Percentiles rank a stretch among this genome's conserved stretches.
Conservation (phyloP, 805 yeast species). For the Zygosaccharomyces lentus region DNA sequence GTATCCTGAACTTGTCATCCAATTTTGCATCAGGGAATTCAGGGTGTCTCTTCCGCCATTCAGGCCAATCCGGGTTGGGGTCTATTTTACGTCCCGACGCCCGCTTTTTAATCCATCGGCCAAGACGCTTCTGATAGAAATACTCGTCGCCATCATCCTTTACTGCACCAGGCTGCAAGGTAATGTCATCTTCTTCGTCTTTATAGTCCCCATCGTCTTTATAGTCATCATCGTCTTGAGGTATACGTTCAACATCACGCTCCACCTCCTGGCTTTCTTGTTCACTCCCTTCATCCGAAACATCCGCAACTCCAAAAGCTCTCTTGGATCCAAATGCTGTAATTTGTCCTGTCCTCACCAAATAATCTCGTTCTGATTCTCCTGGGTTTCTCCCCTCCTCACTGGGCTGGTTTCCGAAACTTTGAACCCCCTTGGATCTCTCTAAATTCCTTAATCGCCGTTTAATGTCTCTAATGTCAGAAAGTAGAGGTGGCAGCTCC, state of each 20-base stretch:
- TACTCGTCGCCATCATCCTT: slow-evolving; percentile 79
- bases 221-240: slow-evolving; percentile 20
- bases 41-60: slow-evolving; percentile 79
- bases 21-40: slow-evolving; percentile 66
- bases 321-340: slow-evolving; percentile 83
- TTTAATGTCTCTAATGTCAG: slow-evolving; percentile 61
- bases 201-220: slow-evolving; percentile 18
- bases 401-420: slow-evolving; percentile 10
- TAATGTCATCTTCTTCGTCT: slow-evolving; percentile 16
- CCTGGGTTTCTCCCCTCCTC: slow-evolving; percentile 44
- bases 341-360: slow-evolving; percentile 84
- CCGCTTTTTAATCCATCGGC: slow-evolving; percentile 55
- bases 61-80: slow-evolving; percentile 36
- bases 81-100: slow-evolving; percentile 37
- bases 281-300: slow-evolving; percentile 32
- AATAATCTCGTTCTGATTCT: slow-evolving; percentile 75
- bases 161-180: slow-evolving; percentile 28
- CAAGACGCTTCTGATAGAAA: slow-evolving; percentile 55
- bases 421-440: slow-evolving; percentile 11
- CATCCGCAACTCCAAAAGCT: slow-evolving; percentile 42
- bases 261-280: slow-evolving; percentile 5
- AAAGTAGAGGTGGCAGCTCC: slow-evolving; percentile 50
- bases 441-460: slow-evolving; percentile 40
- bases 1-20: slow-evolving; percentile 65
- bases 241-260: slow-evolving; percentile 14